These are phyloP conservation scores for Fusarium oxysporum DNA, from an alignment of 2,329 filamentous ascomycete genomes.

Conservation along the genomic window DNA sequence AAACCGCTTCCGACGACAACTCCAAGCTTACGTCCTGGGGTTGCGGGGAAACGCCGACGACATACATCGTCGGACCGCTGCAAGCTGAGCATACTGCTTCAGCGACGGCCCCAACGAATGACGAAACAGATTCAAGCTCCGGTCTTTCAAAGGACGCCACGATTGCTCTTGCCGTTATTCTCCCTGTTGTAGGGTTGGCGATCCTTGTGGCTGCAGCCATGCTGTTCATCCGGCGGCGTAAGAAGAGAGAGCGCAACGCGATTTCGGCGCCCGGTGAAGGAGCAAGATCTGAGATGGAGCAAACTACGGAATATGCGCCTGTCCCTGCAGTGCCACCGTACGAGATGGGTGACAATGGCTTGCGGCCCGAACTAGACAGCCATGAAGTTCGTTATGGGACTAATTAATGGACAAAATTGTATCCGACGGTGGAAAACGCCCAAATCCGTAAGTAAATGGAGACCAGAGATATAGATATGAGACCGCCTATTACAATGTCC, in stretches of 20 bases:
- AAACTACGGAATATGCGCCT: rapidly evolving
- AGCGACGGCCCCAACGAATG: neutral
- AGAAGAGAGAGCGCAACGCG: neutral
- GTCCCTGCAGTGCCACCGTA: neutral
- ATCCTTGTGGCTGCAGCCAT: neutral
- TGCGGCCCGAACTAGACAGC: neutral
- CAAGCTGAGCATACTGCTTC: neutral
- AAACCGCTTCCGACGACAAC: neutral
- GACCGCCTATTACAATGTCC: too few relatives aligned
- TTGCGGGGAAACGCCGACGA: neutral
- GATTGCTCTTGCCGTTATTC: neutral
- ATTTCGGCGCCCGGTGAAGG: neutral
- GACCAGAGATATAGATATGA: neutral
- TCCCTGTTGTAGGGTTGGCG: neutral
- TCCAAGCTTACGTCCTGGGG: neutral
- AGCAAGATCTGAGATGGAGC: neutral
- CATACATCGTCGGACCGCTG: neutral
- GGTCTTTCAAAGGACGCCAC: neutral
- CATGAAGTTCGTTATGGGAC: neutral
- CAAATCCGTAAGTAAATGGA: neutral
- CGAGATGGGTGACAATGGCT: neutral
- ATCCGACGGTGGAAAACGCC: neutral
- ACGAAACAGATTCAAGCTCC: rapidly evolving
- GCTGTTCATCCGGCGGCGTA: neutral
- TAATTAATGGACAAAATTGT: neutral